Conservation (phyloP, 2,329 filamentous ascomycete genomes). For the Penicillium janthinellum region DNA sequence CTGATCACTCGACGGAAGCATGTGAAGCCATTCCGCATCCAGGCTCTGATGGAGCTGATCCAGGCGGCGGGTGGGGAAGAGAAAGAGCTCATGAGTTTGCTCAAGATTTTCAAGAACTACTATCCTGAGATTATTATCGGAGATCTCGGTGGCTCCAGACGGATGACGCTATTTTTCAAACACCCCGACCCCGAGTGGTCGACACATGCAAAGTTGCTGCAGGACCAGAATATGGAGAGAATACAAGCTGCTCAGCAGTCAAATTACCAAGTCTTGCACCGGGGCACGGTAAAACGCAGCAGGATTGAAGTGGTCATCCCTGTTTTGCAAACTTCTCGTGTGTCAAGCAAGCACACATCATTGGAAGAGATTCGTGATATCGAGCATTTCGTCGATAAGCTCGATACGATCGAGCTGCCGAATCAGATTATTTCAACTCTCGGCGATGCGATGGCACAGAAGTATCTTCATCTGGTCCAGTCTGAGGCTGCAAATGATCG, state of each 20-base stretch:
- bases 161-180: slow-evolving; percentile 47
- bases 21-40: slow-evolving; percentile 81
- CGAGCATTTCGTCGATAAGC: slow-evolving; percentile 66
- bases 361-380: slow-evolving; percentile 78
- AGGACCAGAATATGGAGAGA: slow-evolving; percentile 55
- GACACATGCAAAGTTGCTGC: slow-evolving; percentile 66
- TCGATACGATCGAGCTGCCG: slow-evolving; percentile 79
- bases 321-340: slow-evolving; percentile 71
- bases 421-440: slow-evolving; percentile 79
- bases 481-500: slow-evolving; percentile 52
- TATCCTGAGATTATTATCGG: slow-evolving; percentile 86
- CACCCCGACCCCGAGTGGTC: slow-evolving; percentile 79
- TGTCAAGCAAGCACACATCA: slow-evolving; percentile 59
- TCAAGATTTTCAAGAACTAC: slow-evolving; percentile 86
- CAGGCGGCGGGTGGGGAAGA: slow-evolving; percentile 64
- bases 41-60: slow-evolving; percentile 62
- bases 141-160: slow-evolving; percentile 55
- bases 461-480: slow-evolving; percentile 67
- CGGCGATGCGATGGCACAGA: slow-evolving; percentile 75
- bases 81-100: slow-evolving; percentile 69
- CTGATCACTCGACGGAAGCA: slow-evolving; percentile 78
- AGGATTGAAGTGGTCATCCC: slow-evolving; percentile 61
- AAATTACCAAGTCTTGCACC: slow-evolving; percentile 66
- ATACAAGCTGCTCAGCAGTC: slow-evolving; percentile 49
- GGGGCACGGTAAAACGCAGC: slow-evolving; percentile 52